Evolutionary conservation across 805 yeast genomes (phyloP).

Genomic region (Candida adriatica): DNA sequence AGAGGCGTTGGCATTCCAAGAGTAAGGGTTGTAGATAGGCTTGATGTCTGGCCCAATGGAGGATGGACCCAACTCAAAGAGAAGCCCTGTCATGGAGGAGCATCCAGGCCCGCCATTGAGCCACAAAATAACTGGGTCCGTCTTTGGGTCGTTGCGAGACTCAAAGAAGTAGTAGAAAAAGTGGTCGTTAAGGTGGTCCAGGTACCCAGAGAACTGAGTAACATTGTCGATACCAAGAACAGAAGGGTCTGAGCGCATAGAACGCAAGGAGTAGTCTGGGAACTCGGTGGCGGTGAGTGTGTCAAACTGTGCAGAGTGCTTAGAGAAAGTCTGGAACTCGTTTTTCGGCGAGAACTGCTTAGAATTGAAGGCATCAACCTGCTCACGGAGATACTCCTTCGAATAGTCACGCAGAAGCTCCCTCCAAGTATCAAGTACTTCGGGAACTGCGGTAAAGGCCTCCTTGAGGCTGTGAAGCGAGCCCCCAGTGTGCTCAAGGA

Average conservation of each 20-base stretch:
- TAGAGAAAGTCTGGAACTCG: conserved; percentile 8
- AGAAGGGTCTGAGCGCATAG: conserved; percentile 27
- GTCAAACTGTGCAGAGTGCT: conserved; percentile 5
- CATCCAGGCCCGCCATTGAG: conserved; percentile 97
- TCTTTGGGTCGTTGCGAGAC: conserved; percentile 78
- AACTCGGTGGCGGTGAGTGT: conserved; percentile 4
- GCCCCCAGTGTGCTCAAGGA: conserved; percentile 9
- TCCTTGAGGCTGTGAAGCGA: conserved; percentile 4
- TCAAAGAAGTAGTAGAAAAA: conserved; percentile 90
- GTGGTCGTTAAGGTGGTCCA: conserved; percentile 71
- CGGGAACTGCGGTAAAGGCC: conserved; percentile 7
- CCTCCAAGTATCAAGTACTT: conserved; percentile 24
- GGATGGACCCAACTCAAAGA: conserved; percentile 90
- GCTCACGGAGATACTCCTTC: conserved; percentile 5
- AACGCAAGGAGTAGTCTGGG: conserved; percentile 15
- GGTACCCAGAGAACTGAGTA: conserved; percentile 76
- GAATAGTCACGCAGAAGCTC: conserved; percentile 27
- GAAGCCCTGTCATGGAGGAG: conserved; percentile 81
- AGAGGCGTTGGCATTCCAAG: conserved; percentile 90
- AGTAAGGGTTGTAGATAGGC: conserved; percentile 72
- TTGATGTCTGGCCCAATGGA: conserved; percentile 55
- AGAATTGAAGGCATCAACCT: conserved; percentile 9
- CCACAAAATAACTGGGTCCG: conserved; percentile 84
- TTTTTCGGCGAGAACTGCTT: conserved; percentile 15
- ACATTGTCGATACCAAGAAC: conserved; percentile 71